These are phyloP conservation scores for Dipodascus albidus DNA, from an alignment of 805 yeast genomes.

Conservation along the genomic window DNA sequence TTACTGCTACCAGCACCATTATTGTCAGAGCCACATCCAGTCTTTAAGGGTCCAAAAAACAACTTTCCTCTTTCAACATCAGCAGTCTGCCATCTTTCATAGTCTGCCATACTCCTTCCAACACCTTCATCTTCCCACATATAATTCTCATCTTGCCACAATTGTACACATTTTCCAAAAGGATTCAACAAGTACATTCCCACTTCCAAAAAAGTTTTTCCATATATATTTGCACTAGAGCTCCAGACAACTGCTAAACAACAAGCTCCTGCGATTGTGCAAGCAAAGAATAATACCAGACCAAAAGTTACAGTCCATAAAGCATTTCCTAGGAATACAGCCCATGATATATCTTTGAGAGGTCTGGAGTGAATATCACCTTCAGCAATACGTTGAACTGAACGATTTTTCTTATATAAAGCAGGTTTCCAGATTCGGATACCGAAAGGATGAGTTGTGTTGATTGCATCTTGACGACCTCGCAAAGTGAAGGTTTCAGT, in stretches of 20 bases:
- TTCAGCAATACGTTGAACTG: conserved; percentile 85
- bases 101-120: conserved; percentile 77
- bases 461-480: conserved; percentile 93
- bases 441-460: conserved; percentile 96
- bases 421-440: conserved; percentile 99
- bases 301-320: conserved; percentile 75
- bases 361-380: conserved; percentile 81
- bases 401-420: conserved; percentile 79
- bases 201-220: conserved; percentile 44
- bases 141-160: conserved; percentile 70
- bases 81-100: conserved; percentile 74
- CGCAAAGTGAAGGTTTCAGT: conserved; percentile 77
- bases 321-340: conserved; percentile 55
- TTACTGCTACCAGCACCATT: conserved; percentile 4
- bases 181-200: conserved; percentile 73
- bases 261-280: conserved; percentile 37
- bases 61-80: conserved; percentile 62
- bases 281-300: conserved; percentile 40
- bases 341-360: conserved; percentile 40
- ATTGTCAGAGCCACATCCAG: conserved; percentile 6
- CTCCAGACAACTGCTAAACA: conserved; percentile 35
- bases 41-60: conserved; percentile 59
- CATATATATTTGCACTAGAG: conserved; percentile 47
- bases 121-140: conserved; percentile 78
- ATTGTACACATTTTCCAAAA: conserved; percentile 79